Base-by-base conservation (phyloP, 192 early-diverging fungal species). In the Nowakowskiella sp. region DNA sequence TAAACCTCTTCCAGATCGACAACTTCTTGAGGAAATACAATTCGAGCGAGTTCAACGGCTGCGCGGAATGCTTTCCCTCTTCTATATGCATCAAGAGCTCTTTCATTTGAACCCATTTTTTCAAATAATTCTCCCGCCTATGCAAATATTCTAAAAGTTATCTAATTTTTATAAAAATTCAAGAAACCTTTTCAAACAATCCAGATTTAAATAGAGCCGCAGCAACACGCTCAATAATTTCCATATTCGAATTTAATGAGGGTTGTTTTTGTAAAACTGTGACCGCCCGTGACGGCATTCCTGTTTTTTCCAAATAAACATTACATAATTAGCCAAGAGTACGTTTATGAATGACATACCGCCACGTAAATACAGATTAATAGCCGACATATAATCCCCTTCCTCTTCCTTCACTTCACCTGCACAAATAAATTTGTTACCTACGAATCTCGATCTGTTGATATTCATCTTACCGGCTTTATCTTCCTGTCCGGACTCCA, bases 401-500 rank as follows among this genome's bases (percentile, higher is more conserved):
- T 78, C 75, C 42, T 79, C 80, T 62, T 83, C 80, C 54, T 79
- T 82, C n/a, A 73, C 49, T 47, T 67, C 64, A 4, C 72, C 71
- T 31, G 49, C 27, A 6, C 24, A 54, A 50, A 5, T 10, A 36
- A 6, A 44, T 29, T 22, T 47, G 1, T 23, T 6, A 0, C 16
- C 31, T 31, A 16, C 26, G 43, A 43, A 60, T 0, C n/a, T n/a
- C n/a, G n/a, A n/a, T n/a, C n/a, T n/a, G n/a, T n/a, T n/a, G n/a
- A n/a, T n/a, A n/a, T n/a, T n/a, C n/a, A n/a, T 7, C 36, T 55
- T 23, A 42, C 57, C 70, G 9, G 78, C 80, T 34, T 80, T 70
- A 51, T 73, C 80, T 48, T 83, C 80, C 50, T 83, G 80, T 1
- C 78, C 76, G 2, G 76, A 73, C 29, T 83, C 77, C 48, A 82